These are phyloP conservation scores for Stagonosporopsis chrysanthemi DNA, from an alignment of 2,329 filamentous ascomycete genomes.

Conservation along the genomic window DNA sequence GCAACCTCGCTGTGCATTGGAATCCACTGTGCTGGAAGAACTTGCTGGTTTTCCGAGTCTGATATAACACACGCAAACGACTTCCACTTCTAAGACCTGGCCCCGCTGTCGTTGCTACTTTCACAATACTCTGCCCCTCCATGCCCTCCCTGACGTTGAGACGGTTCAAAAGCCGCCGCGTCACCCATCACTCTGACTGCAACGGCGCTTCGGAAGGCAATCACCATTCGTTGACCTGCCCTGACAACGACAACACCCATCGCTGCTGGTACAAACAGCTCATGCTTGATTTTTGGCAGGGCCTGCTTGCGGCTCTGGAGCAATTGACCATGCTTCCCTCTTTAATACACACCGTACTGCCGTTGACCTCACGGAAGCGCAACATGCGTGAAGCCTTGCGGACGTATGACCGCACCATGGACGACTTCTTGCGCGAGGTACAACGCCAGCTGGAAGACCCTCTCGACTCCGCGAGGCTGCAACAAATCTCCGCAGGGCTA, in stretches of 20 bases:
- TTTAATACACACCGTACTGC: constrained; percentile 48
- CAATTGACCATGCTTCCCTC: constrained; percentile 52
- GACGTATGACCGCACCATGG: constrained; percentile 56
- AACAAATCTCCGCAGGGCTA: constrained; percentile 55
- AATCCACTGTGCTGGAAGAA: constrained; percentile 29
- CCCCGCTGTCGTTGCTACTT: constrained; percentile 36
- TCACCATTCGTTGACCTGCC: constrained; percentile 27
- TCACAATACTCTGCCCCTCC: constrained; percentile 35
- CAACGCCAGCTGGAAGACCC: constrained; percentile 54
- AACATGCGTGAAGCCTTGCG: constrained; percentile 48
- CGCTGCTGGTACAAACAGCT: constrained; percentile 44
- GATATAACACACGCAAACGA: constrained; percentile 39
- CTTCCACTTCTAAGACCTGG: constrained; percentile 31
- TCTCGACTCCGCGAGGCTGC: constrained; percentile 50
- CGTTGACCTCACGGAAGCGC: constrained; percentile 45
- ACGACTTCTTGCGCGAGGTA: constrained; percentile 56
- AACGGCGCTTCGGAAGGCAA: constrained; percentile 33
- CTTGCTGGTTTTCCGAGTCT: constrained; percentile 26
- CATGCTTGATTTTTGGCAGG: constrained; percentile 52
- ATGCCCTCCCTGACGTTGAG: constrained; percentile 42
- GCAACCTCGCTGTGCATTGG: constrained; percentile 42
- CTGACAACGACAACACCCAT: constrained; percentile 24
- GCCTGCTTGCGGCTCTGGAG: constrained; percentile 48
- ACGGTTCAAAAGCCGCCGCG: constrained; percentile 48
- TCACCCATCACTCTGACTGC: constrained; percentile 34